Conservation (phyloP, 208 protist species). For the Trypanosoma melophagium region DNA sequence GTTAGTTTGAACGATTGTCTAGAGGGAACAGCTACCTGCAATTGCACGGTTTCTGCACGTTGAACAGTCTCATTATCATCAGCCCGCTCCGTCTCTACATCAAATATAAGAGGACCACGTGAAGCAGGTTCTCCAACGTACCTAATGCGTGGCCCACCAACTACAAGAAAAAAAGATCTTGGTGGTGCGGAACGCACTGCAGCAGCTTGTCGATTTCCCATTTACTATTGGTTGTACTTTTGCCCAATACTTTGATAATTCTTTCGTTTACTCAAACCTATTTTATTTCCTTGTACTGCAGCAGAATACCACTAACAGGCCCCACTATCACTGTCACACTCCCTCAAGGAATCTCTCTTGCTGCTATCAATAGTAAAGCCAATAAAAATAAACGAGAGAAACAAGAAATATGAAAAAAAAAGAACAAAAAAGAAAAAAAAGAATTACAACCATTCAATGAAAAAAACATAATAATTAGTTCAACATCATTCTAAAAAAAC, state of each 20-base stretch:
- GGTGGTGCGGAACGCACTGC: slow-evolving; percentile 12
- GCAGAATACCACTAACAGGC: no score
- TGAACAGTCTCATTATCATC: slow-evolving; percentile 44
- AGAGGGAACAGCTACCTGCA: slow-evolving; percentile 34
- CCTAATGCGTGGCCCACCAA: slow-evolving; percentile 54
- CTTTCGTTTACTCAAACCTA: neutral
- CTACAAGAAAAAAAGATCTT: slow-evolving; percentile 61
- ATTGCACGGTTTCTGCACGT: slow-evolving; percentile 46
- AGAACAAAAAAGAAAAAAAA: slow-evolving; percentile 4
- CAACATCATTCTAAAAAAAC: no score
- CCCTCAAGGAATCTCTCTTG: no score
- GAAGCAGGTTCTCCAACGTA: slow-evolving; percentile 33
- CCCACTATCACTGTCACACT: no score
- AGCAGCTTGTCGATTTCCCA: slow-evolving; percentile 16
- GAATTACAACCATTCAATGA: no score
- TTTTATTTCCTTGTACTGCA: neutral
- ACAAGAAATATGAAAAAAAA: slow-evolving; percentile 12
- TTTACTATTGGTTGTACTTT: neutral
- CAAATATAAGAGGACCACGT: slow-evolving; percentile 59
- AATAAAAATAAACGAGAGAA: slow-evolving; percentile 5
- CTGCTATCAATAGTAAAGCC: slow-evolving; percentile 1
- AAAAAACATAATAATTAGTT: no score
- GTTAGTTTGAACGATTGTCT: slow-evolving; percentile 34
- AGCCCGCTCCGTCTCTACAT: slow-evolving; percentile 46
- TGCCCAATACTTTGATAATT: neutral